A percentile compares a stretch with the other conserved stretches of the same genome.
These are phyloP conservation scores for Lojkania enalia DNA, from an alignment of 2,329 filamentous ascomycete genomes.

Conservation along the genomic window DNA sequence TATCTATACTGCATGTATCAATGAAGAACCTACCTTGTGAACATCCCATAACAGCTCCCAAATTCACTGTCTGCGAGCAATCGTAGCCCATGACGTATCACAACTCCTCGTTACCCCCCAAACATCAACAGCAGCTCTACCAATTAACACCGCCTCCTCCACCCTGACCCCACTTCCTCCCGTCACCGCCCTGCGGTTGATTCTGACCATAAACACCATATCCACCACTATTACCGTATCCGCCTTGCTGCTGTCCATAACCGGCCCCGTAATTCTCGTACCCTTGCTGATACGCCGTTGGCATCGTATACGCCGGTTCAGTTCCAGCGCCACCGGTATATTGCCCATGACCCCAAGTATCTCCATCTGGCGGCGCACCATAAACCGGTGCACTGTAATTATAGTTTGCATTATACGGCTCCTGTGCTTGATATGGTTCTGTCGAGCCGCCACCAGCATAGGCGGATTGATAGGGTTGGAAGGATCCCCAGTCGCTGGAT, in stretches of 20 bases:
- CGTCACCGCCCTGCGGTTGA: constrained; percentile 14
- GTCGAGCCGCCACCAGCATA: constrained; percentile 29
- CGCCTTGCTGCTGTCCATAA: constrained; percentile 6
- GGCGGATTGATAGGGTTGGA: constrained; percentile 42
- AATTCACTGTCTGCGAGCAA: too few relatives aligned
- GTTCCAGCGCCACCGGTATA: constrained; percentile 36
- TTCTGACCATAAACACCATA: constrained; percentile 22
- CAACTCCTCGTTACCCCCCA: too few relatives aligned
- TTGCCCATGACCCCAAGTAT: constrained; percentile 35
- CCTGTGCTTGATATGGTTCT: constrained; percentile 21
- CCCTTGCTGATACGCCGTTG: constrained; percentile 43
- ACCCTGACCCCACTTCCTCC: constrained; percentile 37
- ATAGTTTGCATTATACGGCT: constrained; percentile 26
- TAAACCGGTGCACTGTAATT: constrained; percentile 15
- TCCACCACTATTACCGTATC: not conserved
- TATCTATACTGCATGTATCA: too few relatives aligned
- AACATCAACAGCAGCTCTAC: too few relatives aligned
- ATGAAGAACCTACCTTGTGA: too few relatives aligned
- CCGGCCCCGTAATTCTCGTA: constrained; percentile 33
- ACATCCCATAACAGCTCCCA: too few relatives aligned
- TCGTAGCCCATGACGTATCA: too few relatives aligned
- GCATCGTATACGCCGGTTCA: constrained; percentile 38
- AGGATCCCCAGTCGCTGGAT: constrained; percentile 28
- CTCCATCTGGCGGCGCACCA: constrained; percentile 12
- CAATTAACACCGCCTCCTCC: constrained; percentile 34